Evolutionary conservation across 805 yeast species (phyloP).

Genomic region (Candida jianshihensis): DNA sequence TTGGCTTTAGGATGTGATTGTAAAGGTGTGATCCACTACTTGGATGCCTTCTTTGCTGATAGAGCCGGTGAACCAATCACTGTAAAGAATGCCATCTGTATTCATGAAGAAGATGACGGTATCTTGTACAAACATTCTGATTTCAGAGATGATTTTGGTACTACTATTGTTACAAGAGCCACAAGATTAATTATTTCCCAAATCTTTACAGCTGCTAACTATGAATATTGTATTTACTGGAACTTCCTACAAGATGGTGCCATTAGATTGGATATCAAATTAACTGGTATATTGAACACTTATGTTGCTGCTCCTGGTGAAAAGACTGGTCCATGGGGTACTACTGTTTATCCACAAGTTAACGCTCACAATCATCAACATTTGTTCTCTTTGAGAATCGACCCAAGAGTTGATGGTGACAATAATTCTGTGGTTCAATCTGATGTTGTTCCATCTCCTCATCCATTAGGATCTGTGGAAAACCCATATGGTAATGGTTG

Average conservation of each 20-base stretch:
- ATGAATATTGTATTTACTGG: constrained; percentile 83
- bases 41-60: constrained; percentile 72
- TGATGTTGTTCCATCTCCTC: constrained; percentile 56
- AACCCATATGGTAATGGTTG: constrained; percentile 78
- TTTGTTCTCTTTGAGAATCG: constrained; percentile 67
- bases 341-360: constrained; percentile 70
- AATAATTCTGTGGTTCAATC: constrained; percentile 64
- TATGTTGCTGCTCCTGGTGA: constrained; percentile 58
- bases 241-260: constrained; percentile 79
- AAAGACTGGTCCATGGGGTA: constrained; percentile 70
- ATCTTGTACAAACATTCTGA: constrained; percentile 75
- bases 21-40: constrained; percentile 77
- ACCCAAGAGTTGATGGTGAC: constrained; percentile 78
- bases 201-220: constrained; percentile 82
- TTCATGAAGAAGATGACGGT: constrained; percentile 85
- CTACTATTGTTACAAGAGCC: constrained; percentile 70
- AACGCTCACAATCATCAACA: constrained; percentile 88
- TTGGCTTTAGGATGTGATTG: constrained; percentile 77
- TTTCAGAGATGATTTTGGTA: constrained; percentile 72
- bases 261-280: constrained; percentile 68
- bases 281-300: constrained; percentile 80
- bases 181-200: constrained; percentile 69
- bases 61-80: constrained; percentile 64
- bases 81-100: constrained; percentile 71
- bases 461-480: constrained; percentile 56